Base-by-base conservation (phyloP, 495 filamentous ascomycete species). In the Trichoderma parareesei region DNA sequence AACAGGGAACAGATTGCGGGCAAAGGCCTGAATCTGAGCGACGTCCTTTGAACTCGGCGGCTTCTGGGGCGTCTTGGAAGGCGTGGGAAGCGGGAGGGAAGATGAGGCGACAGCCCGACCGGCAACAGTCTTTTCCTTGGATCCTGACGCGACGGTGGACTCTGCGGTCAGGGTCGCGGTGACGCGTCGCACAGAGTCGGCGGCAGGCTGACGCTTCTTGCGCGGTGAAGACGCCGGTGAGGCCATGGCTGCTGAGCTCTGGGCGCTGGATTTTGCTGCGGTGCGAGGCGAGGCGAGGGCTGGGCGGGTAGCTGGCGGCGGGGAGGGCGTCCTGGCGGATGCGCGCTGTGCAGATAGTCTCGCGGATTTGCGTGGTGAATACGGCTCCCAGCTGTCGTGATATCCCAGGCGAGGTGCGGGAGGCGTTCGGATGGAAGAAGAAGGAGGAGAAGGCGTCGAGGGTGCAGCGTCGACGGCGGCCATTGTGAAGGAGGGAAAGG, bases 1-100 rank as follows among this genome's bases (percentile, higher is more conserved):
- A 42, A 71, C 74, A 10, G 40, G 61, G 71, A 96, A 97, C 2
- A 98, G 78, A 65, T 86, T 86, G 68, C 92, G 89, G 20, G 91
- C 86, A 41, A 92, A 83, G 11, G 83, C 75, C 57, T 81, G 80
- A 60, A 91, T 77, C 37, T 87, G 82, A 42, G 78, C 77, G 64
- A 82, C 77, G 35, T 72, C 68, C 68, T 78, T 71, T 62, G 76
- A 73, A 4, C 84, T 76, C 7, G 85, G 84, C 66, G 87, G 85
- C 76, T 89, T 90, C 63, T 84, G 84, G 1, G 94, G 94, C 2
- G 93, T 97, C 75, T 96, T 98, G 60, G 85, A 85, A 11, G 94
- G 94, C 11, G 94, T 98, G 4, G 92, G 93, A 60, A 97, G 82
- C 79, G 90, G 90, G 18, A 77, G 77, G 10, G 76, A 65, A 42